These are phyloP conservation scores for Solanum megistacrolobum DNA, from an alignment of 257 asterid genomes.

Conservation along the genomic window DNA sequence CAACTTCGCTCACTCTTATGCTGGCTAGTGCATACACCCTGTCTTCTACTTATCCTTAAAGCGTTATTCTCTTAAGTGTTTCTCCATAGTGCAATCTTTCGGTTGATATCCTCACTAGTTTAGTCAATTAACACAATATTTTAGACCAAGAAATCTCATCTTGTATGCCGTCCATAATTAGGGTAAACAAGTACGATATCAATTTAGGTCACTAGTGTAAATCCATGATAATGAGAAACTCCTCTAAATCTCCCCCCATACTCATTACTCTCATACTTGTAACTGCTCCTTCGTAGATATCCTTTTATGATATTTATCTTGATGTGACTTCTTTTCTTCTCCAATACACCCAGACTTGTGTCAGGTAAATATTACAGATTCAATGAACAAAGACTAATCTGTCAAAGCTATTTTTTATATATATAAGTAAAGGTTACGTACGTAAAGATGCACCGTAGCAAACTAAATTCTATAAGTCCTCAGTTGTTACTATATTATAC, in stretches of 20 bases:
- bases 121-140: neutral
- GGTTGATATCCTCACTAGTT: neutral
- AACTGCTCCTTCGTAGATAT: neutral
- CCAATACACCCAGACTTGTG: neutral
- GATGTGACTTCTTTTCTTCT: neutral
- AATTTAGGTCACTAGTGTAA: neutral
- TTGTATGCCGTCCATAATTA: neutral
- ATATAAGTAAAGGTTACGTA: neutral
- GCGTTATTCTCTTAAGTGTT: neutral
- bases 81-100: neutral
- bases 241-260: neutral
- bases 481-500: neutral
- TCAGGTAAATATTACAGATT: neutral
- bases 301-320: neutral
- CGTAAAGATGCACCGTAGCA: neutral
- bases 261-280: neutral
- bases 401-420: too few relatives aligned
- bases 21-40: neutral
- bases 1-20: neutral
- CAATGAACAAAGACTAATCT: too few relatives aligned
- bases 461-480: neutral
- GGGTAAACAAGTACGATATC: neutral
- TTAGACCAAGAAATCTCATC: neutral
- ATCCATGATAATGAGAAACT: neutral
- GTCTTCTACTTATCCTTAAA: neutral